Evolutionary conservation across 495 filamentous ascomycete genomes (phyloP), one percentile per base, ranked within the genome.

Genomic region (Pyrenopolyporus hunteri): DNA sequence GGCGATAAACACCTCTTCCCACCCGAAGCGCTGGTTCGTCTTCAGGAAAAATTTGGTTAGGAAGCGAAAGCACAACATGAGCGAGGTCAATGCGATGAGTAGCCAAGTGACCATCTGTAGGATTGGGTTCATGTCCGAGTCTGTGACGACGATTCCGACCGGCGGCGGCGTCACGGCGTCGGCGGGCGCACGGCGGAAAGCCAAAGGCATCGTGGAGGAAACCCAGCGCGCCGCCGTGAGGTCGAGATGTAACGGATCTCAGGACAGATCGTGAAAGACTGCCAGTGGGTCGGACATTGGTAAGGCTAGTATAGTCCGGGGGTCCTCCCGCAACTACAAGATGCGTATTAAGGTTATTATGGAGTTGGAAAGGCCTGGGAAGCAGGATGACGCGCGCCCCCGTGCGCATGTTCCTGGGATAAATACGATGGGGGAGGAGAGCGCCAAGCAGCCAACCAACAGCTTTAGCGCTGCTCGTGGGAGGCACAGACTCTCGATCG

Each of bases 51-150:
- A 70, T 19, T 58, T 64, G 0, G 63, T 67, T 23, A 70, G 45
- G 22, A 70, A 59, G 10, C 67, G 59, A 20, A 67, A 70, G 36
- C 54, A 56, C 4, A 70, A 29, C 49, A 67, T 63, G n/a, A 70
- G 65, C 4, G 49, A 55, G 14, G 62, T 63, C 11, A 70, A 26
- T 17, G 61, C 57, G 22, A 70, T 62, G n/a, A 68, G 46, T 2
- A 70, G 56, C 68, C 68, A 70, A 6, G 68, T 65, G 1, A 59
- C 32, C 40, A 66, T 63, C 43, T 70, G 67, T 6, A 70, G n/a
- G 23, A 65, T 61, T 7, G 59, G 67, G 39, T 65, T 70, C 51
- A 53, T 26, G 26, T 70, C 57, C 9, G 57, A 17, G 14, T 59
- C 50, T 3, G 59, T 68, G 25, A 68, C 60, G 29, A 59, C 50